A percentile compares a stretch with the other conserved stretches of the same genome.
Evolutionary conservation across 1,284 basidiomycete genomes (phyloP).

Genomic region (Wolfiporia cocos): DNA sequence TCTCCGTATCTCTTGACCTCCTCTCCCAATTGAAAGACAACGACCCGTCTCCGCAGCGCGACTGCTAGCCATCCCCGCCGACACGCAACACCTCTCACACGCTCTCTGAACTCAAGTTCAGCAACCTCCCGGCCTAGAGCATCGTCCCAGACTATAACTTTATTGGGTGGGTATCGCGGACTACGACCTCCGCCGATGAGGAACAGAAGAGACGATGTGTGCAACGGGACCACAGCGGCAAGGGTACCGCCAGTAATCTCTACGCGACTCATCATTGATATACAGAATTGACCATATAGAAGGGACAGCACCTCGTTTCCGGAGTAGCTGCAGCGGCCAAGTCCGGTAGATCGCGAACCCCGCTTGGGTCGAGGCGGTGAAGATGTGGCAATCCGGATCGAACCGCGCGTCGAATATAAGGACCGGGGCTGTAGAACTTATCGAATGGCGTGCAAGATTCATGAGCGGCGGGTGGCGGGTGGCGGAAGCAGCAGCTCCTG

Average conservation of each 20-base stretch:
- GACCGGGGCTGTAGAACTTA: constrained; percentile 73
- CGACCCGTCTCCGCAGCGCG: constrained; percentile 72
- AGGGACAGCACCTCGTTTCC: constrained; percentile 62
- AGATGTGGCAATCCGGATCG: constrained; percentile 73
- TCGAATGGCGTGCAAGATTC: constrained; percentile 87
- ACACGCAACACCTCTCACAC: constrained; percentile 76
- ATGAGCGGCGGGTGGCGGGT: constrained; percentile 37
- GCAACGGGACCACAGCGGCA: constrained; percentile 70
- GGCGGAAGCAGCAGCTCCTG: constrained; percentile 9
- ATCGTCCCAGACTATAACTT: constrained; percentile 90
- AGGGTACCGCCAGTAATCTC: constrained; percentile 80
- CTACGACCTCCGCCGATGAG: constrained; percentile 86
- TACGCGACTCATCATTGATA: constrained; percentile 23
- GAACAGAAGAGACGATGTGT: constrained; percentile 82
- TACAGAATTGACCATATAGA: constrained; percentile 9
- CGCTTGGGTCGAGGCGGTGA: constrained; percentile 75
- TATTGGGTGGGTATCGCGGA: constrained; percentile 93
- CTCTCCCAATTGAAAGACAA: constrained; percentile 72
- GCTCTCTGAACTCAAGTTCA: constrained; percentile 89
- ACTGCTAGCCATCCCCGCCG: constrained; percentile 82
- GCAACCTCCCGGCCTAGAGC: constrained; percentile 68
- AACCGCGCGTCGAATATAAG: constrained; percentile 76
- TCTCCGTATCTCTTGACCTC: constrained; percentile 61
- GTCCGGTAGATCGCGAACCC: constrained; percentile 87
- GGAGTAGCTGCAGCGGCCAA: constrained; percentile 72